These are phyloP conservation scores for Wickerhamiella spandovensis DNA, from an alignment of 805 yeast species.

Conservation along the genomic window DNA sequence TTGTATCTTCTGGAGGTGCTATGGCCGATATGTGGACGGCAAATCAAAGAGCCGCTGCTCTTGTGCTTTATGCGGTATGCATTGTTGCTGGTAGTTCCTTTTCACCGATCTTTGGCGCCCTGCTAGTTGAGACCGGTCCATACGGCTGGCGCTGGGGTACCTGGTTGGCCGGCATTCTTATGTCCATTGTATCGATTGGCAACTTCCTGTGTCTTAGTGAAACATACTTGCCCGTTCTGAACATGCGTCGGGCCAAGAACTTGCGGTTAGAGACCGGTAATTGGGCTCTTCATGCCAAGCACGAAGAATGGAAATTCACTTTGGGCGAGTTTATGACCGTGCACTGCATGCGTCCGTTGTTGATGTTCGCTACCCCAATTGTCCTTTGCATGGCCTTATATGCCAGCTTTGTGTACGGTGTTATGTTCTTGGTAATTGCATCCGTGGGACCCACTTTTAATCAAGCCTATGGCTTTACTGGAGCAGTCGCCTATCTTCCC, in stretches of 20 bases:
- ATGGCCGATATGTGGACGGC: slow-evolving; percentile 47
- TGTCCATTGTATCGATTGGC: slow-evolving; percentile 23
- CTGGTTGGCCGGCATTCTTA: slow-evolving; percentile 37
- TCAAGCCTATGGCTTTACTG: slow-evolving; percentile 22
- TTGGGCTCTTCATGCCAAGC: slow-evolving; percentile 76
- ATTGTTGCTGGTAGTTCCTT: slow-evolving; percentile 31
- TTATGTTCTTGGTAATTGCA: slow-evolving; percentile 31
- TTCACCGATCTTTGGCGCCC: slow-evolving; percentile 34
- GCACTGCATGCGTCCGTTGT: slow-evolving; percentile 68
- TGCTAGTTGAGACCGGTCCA: slow-evolving; percentile 27
- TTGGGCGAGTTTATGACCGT: slow-evolving; percentile 55
- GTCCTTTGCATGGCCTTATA: slow-evolving; percentile 29
- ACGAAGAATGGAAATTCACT: slow-evolving; percentile 68
- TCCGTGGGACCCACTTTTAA: slow-evolving; percentile 29
- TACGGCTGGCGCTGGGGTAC: slow-evolving; percentile 48
- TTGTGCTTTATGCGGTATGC: slow-evolving; percentile 36
- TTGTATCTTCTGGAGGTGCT: slow-evolving; percentile 50
- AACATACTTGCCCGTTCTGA: slow-evolving; percentile 32
- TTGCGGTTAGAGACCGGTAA: slow-evolving; percentile 69
- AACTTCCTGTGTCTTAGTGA: slow-evolving; percentile 28
- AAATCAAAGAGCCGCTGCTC: slow-evolving; percentile 38
- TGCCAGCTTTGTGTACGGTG: slow-evolving; percentile 33
- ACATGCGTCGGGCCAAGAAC: slow-evolving; percentile 49
- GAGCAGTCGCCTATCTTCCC: slow-evolving; percentile 23
- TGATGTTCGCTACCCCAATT: slow-evolving; percentile 46